A percentile compares a stretch with the other conserved stretches of the same genome.
These are phyloP conservation scores for Wickerhamiella hasegawae DNA, from an alignment of 805 yeast genomes.

Conservation along the genomic window DNA sequence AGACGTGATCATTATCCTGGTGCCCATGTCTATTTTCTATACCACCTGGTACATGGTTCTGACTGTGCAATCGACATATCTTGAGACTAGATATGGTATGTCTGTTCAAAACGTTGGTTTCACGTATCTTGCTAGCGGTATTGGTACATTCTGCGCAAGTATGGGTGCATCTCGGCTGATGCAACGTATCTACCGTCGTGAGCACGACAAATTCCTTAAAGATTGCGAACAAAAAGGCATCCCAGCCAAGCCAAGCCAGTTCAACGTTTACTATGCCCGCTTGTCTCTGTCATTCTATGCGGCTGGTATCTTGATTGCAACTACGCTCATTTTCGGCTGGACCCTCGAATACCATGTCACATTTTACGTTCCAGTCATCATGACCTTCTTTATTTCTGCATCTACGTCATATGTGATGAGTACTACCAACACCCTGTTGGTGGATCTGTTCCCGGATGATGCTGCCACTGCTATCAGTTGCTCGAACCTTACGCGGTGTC, in stretches of 20 bases:
- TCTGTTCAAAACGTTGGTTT: slow-evolving; percentile 45
- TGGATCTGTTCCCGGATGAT: slow-evolving; percentile 58
- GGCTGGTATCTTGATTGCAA: slow-evolving; percentile 25
- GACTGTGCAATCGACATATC: slow-evolving; percentile 44
- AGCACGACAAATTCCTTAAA: slow-evolving; percentile 11
- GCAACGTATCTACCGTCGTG: slow-evolving; percentile 32
- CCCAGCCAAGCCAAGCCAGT: slow-evolving; percentile 22
- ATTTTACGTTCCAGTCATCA: slow-evolving; percentile 40
- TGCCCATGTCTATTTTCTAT: slow-evolving; percentile 48
- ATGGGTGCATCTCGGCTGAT: slow-evolving; percentile 39
- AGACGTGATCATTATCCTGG: slow-evolving; percentile 32
- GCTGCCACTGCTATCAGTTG: slow-evolving; percentile 64
- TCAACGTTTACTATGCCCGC: slow-evolving; percentile 42
- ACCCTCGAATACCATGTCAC: slow-evolving; percentile 34
- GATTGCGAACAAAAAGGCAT: slow-evolving; percentile 15
- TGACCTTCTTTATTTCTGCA: slow-evolving; percentile 40
- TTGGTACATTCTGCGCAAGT: slow-evolving; percentile 48
- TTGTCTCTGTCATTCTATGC: slow-evolving; percentile 32
- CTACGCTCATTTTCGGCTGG: slow-evolving; percentile 56
- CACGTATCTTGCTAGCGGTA: slow-evolving; percentile 61
- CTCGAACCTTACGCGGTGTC: slow-evolving; percentile 57
- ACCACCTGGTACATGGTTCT: slow-evolving; percentile 55
- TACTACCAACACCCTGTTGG: slow-evolving; percentile 46
- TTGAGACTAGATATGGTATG: slow-evolving; percentile 35
- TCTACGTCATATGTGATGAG: slow-evolving; percentile 44